Base-by-base conservation (phyloP, 768 basidiomycete species). In the Collybia sordida region DNA sequence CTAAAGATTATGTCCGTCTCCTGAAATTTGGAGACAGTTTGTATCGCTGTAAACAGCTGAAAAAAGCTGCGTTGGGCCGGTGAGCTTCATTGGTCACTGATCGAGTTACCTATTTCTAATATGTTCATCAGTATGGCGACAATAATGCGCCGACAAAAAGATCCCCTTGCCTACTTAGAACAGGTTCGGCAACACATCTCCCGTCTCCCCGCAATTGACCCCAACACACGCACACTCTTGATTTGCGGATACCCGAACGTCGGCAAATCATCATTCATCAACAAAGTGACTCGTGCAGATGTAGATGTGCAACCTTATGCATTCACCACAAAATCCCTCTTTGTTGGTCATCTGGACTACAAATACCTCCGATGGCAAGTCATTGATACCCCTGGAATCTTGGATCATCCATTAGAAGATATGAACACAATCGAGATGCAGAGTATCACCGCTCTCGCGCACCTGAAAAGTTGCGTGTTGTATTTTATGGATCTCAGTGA, bases 351-450 rank as follows among this genome's bases (percentile, higher is more conserved):
- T 71, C 79, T 98, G 65, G 97, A 99, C 70, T 98, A 99, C 78
- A 96, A 94, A 64, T 99, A 99, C 74, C 80, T 99, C 59, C 86
- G 97, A 53, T 99, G 97, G 97, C 97, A 99, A 69, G 96, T 99
- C 44, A 98, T 99, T 61, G 97, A 99, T 77, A 99, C 97, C 35
- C 97, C 97, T 1, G 97, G 97, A 51, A 88, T 99, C 51, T 80
- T 99, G 57, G 97, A 99, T 66, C 97, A 98, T 68, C 95, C 96
- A 2, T 78, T 98, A 25, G 96, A 99, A 70, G 97, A 99, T 45
- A 98, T 99, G 97, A 98, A 98, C 78, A 98, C 95, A 52, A 99
- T 99, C 60, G 97, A 99, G 74, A 99, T 98, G 96, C 97, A 99
- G 77, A 95, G 92, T 60, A 97, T 97, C 65, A 98, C 96, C 31